These are phyloP conservation scores for Tylopilus felleus DNA, from an alignment of 768 basidiomycete species.

Conservation along the genomic window DNA sequence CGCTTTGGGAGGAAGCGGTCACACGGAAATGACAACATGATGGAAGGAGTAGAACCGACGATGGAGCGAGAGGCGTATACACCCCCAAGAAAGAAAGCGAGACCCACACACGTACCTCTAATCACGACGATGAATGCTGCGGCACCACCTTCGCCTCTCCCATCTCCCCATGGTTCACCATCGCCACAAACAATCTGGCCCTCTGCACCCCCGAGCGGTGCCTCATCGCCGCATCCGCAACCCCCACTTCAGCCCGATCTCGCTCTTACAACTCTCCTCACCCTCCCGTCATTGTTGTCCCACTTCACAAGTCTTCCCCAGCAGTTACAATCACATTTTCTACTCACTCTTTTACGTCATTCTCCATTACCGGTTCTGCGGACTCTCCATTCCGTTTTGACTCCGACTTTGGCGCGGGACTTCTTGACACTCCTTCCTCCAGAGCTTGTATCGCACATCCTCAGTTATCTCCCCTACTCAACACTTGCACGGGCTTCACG, in stretches of 20 bases:
- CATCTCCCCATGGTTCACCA: constrained; percentile 83
- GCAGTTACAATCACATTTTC: constrained; percentile 86
- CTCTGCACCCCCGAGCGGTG: constrained; percentile 76
- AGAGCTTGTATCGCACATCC: constrained; percentile 86
- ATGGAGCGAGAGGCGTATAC: constrained; percentile 43
- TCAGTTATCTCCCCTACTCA: constrained; percentile 79
- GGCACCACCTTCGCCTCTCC: constrained; percentile 80
- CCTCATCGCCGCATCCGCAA: constrained; percentile 65
- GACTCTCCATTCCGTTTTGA: constrained; percentile 82
- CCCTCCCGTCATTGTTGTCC: constrained; percentile 76
- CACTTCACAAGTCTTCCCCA: constrained; percentile 81
- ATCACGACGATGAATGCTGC: constrained; percentile 67
- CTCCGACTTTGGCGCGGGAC: constrained; percentile 89
- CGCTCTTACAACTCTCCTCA: constrained; percentile 77
- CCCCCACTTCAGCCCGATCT: constrained; percentile 80
- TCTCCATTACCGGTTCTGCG: constrained; percentile 90
- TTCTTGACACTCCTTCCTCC: constrained; percentile 90
- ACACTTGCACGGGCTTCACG: constrained; percentile 84
- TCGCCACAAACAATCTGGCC: constrained; percentile 75
- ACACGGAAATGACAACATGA: constrained; percentile 51
- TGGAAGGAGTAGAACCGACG: constrained; percentile 72
- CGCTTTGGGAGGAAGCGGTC: constrained; percentile 67
- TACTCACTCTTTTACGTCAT: constrained; percentile 88
- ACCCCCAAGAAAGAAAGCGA: constrained; percentile 74
- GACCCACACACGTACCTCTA: constrained; percentile 54